A percentile compares a stretch with the other conserved stretches of the same genome.
These are phyloP conservation scores for Russula vinacea DNA, from an alignment of 768 basidiomycete species.

Conservation along the genomic window DNA sequence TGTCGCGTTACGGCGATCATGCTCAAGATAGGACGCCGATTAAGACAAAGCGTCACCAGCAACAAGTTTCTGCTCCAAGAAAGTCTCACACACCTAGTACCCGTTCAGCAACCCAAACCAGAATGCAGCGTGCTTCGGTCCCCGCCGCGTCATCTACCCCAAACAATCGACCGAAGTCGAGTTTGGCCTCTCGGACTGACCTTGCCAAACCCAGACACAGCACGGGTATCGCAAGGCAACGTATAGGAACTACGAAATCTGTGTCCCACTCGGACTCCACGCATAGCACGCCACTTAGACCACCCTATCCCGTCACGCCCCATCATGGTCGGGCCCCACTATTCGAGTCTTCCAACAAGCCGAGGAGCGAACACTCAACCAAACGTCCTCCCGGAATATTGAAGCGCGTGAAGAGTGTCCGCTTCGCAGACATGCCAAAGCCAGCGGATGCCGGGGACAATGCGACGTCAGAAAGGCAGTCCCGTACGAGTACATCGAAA, in stretches of 20 bases:
- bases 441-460: neutral
- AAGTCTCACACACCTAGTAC: slow-evolving; percentile 16
- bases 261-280: neutral
- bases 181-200: slow-evolving; percentile 18
- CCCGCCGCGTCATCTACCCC: slow-evolving; percentile 8
- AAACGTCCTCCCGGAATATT: slow-evolving; percentile 26
- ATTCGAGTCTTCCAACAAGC: neutral
- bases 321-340: neutral
- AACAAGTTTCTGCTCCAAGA: slow-evolving; percentile 6
- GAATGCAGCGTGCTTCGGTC: slow-evolving; percentile 19
- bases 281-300: neutral
- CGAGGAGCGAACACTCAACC: neutral
- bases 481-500: slow-evolving; percentile 3
- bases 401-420: slow-evolving; percentile 30
- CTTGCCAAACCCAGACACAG: slow-evolving; percentile 7
- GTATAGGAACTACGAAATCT: slow-evolving; percentile 1
- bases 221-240: neutral
- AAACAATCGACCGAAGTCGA: slow-evolving; percentile 21
- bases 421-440: slow-evolving; percentile 26
- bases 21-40: neutral
- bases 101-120: neutral
- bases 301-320: slow-evolving; percentile 1
- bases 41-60: slow-evolving; percentile 8
- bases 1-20: slow-evolving; percentile 30
- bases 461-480: neutral